Percentiles rank a stretch among this genome's conserved stretches.
phyloP scores from a whole-genome alignment of 352 stramenopile genomes.

The Hyaloperonospora brassicae region DNA sequence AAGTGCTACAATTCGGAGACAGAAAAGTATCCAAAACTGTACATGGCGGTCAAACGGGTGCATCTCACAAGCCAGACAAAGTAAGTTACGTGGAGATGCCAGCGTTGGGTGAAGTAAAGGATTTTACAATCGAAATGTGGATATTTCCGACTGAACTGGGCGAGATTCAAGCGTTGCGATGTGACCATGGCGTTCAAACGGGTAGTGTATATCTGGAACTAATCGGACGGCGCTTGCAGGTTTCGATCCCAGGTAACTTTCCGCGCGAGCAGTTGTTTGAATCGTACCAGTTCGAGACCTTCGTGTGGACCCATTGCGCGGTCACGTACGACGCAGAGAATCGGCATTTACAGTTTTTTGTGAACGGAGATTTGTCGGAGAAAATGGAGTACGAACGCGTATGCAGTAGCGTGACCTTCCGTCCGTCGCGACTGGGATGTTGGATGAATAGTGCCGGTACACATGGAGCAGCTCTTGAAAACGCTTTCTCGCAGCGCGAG shows the following conservation, averaged over 20 bases:
- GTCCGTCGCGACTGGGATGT: conserved; percentile 51
- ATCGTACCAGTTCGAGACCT: conserved; percentile 37
- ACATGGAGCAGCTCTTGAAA: conserved; percentile 28
- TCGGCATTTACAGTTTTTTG: conserved; percentile 30
- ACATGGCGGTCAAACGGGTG: conserved; percentile 14
- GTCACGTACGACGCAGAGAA: conserved; percentile 37
- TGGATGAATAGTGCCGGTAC: conserved; percentile 53
- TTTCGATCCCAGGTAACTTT: conserved; percentile 63
- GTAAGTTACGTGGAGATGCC: conserved; percentile 63
- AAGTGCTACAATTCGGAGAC: conserved; percentile 61
- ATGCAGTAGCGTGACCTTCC: conserved; percentile 39
- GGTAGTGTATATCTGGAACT: conserved; percentile 73
- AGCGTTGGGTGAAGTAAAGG: conserved; percentile 42
- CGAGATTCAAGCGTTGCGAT: conserved; percentile 58
- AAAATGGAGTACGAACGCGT: conserved; percentile 37
- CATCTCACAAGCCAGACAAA: conserved; percentile 37
- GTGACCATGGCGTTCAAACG: conserved; percentile 61
- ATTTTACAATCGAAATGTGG: conserved; percentile 82
- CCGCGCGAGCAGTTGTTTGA: conserved; percentile 68
- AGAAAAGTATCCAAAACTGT: conserved; percentile 12
- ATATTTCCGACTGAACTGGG: conserved; percentile 56
- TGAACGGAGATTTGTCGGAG: conserved; percentile 45
- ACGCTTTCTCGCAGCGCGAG: conserved; percentile 35
- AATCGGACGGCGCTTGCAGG: conserved; percentile 51
- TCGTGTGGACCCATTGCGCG: conserved; percentile 66